phyloP scores from a whole-genome alignment of 164 flowering plant species.

The Protea cynaroides region DNA sequence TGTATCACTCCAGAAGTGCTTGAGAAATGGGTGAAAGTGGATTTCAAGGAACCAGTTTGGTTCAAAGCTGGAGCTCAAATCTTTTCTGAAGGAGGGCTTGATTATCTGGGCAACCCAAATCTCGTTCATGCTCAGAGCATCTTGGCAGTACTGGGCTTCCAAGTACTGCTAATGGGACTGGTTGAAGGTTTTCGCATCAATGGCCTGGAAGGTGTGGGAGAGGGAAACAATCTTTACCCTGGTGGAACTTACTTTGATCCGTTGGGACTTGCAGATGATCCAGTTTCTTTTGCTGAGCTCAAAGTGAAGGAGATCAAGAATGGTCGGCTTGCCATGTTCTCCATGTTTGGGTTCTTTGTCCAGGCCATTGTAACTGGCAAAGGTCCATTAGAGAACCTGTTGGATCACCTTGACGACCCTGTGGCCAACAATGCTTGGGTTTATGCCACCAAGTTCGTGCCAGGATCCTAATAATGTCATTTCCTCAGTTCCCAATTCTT shows the following conservation, averaged over 20 bases:
- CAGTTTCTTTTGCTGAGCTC: constrained; percentile 34
- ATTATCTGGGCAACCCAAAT: constrained; percentile 38
- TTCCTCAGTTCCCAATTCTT: not conserved
- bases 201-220: constrained; percentile 39
- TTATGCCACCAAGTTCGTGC: constrained; percentile 39
- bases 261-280: constrained; percentile 37
- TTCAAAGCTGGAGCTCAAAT: constrained; percentile 40
- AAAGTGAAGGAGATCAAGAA: constrained; percentile 42
- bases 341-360: constrained; percentile 41
- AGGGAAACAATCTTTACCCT: constrained; percentile 38
- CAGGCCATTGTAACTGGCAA: constrained; percentile 39
- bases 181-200: constrained; percentile 39
- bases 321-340: constrained; percentile 37
- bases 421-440: constrained; percentile 46
- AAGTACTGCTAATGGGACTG: constrained; percentile 38
- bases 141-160: constrained; percentile 35
- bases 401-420: constrained; percentile 40
- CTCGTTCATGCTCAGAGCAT: constrained; percentile 43
- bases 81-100: constrained; percentile 37
- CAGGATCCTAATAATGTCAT: constrained; percentile 24
- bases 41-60: constrained; percentile 45
- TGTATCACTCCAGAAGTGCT: constrained; percentile 45
- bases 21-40: constrained; percentile 34
- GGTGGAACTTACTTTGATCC: constrained; percentile 42
- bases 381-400: constrained; percentile 35